Evolutionary conservation across 495 filamentous ascomycete species (phyloP), one percentile per base, ranked within the genome.

Genomic region (Neurospora sublineolata): DNA sequence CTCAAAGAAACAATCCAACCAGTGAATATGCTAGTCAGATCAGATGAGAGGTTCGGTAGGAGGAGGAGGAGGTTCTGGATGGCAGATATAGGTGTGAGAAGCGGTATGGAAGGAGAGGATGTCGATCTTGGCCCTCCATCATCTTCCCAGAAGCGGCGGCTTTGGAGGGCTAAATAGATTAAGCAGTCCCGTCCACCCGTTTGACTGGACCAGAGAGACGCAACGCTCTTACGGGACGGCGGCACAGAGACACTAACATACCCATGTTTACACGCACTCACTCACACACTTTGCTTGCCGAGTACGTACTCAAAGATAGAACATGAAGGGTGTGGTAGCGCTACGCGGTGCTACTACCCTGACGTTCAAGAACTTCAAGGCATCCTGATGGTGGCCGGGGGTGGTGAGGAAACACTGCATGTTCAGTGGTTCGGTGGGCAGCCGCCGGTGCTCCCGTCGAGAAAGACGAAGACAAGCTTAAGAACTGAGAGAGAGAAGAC

Each of bases 11-110:
- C 0, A 33, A 64, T 33, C 52, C 52, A 64, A 64, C 52, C 52
- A 33, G 52, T 64, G 52, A 64, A 64, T 64, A 33, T 64, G 52
- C 23, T 64, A 64, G 23, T 36, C 3, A 64, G 52, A 33, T 64
- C 52, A 64, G 27, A 33, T 64, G 67, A 72, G 72, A 73, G 69
- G 40, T 75, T 75, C 77, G 41, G 41, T 79, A 79, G 72, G 71
- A 76, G 77, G 78, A 77, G 76, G 76, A 77, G 76, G 76, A 82
- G 79, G 74, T 69, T 76, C 33, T 27, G 68, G 44, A 73, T 73
- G 64, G 67, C 33, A 69, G 72, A 69, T 70, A 64, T 37, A 39
- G n/a, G n/a, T n/a, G n/a, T 38, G 72, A 70, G 37, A 70, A 42
- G 30, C 58, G 27, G 52, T 64, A 33, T 64, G 14, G 52, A 64